A percentile compares a stretch with the other conserved stretches of the same genome.
These are phyloP conservation scores for Nicotiana sylvestris DNA, from an alignment of 257 asterid species.

Conservation along the genomic window DNA sequence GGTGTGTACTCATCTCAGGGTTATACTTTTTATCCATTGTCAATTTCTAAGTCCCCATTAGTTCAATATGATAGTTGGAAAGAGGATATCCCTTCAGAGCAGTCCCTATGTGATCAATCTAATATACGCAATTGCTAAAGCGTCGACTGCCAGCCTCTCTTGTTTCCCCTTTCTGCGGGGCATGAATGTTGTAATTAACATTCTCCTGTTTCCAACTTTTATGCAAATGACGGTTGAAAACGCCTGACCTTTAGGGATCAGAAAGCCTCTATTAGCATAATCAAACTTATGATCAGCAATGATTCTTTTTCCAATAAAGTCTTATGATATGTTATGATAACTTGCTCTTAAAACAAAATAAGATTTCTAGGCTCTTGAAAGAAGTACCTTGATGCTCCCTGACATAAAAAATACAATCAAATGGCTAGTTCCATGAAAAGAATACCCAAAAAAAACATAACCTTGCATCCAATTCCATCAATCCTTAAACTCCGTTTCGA, in stretches of 20 bases:
- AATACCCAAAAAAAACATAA: not conserved
- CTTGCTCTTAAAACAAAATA: not conserved
- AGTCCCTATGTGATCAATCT: not conserved
- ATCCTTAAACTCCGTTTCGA: not conserved
- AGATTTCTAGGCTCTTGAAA: not conserved
- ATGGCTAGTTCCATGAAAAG: not conserved
- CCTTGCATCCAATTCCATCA: not conserved
- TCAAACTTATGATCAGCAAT: not conserved
- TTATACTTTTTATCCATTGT: not conserved
- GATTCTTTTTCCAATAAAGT: not conserved
- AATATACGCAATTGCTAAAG: not conserved
- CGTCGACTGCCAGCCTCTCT: not conserved
- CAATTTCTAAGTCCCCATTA: not conserved
- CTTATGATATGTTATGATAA: not conserved
- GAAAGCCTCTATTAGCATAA: not conserved
- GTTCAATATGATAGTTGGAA: not conserved
- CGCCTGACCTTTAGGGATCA: not conserved
- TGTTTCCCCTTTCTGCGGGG: not conserved
- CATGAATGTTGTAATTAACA: not conserved
- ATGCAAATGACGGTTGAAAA: not conserved
- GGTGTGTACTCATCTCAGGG: not conserved
- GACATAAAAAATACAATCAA: not conserved
- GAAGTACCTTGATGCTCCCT: not conserved
- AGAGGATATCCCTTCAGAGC: not conserved
- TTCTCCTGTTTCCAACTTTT: not conserved